These are phyloP conservation scores for Erodium trifolium DNA, from an alignment of 441 rosid species.

Conservation along the genomic window DNA sequence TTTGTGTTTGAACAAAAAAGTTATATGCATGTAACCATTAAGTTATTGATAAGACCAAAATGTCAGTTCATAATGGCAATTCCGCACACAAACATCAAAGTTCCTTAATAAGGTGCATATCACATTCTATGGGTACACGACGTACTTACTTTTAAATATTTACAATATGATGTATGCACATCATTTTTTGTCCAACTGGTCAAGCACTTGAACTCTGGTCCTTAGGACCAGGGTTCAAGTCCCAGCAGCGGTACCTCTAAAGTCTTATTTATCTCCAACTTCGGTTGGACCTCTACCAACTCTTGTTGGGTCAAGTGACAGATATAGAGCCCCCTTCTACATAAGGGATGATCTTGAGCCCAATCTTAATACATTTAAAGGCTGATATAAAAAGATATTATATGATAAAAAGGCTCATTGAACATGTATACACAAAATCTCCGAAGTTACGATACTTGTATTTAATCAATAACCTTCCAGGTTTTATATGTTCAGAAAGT, in stretches of 20 bases:
- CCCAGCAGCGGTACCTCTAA: too few species aligned
- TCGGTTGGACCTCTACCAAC: too few species aligned
- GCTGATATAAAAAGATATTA: neutral
- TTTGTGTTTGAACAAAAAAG: neutral
- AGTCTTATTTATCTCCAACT: too few species aligned
- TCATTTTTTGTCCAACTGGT: too few species aligned
- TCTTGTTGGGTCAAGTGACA: too few species aligned
- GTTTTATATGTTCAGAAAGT: slow-evolving; percentile 9
- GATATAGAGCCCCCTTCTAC: too few species aligned
- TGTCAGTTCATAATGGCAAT: slow-evolving; percentile 9
- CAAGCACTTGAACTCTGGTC: too few species aligned
- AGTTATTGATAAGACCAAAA: neutral
- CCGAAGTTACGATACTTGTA: neutral
- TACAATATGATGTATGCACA: neutral
- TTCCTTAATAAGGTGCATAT: neutral
- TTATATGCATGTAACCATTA: neutral
- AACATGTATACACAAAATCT: neutral
- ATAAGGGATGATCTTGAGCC: too few species aligned
- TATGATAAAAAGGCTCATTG: slow-evolving; percentile 1
- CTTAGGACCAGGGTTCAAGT: too few species aligned
- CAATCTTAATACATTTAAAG: too few species aligned
- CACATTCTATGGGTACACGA: neutral
- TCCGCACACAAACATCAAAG: neutral
- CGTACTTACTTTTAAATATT: neutral
- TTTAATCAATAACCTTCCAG: slow-evolving; percentile 8